These are phyloP conservation scores for Cystofilobasidium ferigula DNA, from an alignment of 768 basidiomycete genomes.

Conservation along the genomic window DNA sequence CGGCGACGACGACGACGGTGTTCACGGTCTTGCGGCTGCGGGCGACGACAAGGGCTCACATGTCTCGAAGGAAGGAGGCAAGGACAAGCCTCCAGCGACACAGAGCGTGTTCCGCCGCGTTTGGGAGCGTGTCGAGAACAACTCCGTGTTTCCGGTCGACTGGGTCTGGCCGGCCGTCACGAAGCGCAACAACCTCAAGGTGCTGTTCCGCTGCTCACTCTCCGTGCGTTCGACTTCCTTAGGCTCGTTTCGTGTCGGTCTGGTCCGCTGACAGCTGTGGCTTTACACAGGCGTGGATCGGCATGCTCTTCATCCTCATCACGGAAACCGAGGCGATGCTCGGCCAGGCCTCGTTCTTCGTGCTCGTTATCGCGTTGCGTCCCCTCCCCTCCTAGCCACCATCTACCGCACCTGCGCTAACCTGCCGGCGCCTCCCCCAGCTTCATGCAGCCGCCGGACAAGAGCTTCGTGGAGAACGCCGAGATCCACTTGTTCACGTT, in stretches of 20 bases:
- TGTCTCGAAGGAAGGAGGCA: not conserved
- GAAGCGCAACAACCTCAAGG: slow-evolving; percentile 6
- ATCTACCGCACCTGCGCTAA: not conserved
- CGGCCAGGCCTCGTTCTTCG: slow-evolving; percentile 23
- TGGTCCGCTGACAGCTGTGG: not conserved
- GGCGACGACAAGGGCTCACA: not conserved
- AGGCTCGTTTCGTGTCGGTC: not conserved
- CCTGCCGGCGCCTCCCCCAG: not conserved
- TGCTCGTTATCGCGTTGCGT: slow-evolving; percentile 9
- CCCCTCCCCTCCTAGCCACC: no score
- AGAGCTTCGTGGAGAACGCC: slow-evolving; percentile 10
- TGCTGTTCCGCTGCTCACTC: slow-evolving; percentile 12
- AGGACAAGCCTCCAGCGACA: not conserved
- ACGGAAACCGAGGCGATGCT: not conserved
- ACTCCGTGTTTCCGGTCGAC: slow-evolving; percentile 2
- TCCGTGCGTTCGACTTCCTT: not conserved
- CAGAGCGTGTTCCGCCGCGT: not conserved
- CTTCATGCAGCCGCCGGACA: slow-evolving; percentile 19
- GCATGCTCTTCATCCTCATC: slow-evolving; percentile 17
- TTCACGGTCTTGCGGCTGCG: not conserved
- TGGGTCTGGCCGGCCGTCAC: slow-evolving; percentile 8
- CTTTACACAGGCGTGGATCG: slow-evolving; percentile 15
- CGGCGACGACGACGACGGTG: no score
- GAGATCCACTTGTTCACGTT: slow-evolving; percentile 20
- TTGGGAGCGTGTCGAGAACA: not conserved